Evolutionary conservation across 768 basidiomycete species (phyloP), one percentile per base, ranked within the genome.

Genomic region (Boletus insuetus): DNA sequence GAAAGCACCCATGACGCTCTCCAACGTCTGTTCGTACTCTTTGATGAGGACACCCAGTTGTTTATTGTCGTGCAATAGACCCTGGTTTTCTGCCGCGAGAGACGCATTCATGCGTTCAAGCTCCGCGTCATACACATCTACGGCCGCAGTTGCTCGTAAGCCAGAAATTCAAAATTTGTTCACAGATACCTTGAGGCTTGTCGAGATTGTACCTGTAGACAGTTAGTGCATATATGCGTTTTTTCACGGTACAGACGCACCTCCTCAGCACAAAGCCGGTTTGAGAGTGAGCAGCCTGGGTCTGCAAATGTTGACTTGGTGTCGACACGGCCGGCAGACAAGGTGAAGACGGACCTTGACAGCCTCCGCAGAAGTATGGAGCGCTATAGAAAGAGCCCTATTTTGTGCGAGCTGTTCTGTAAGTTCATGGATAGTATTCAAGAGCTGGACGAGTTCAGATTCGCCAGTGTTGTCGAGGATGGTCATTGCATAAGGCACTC

Each of bases 11-110:
- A 99, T 99, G 42, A 98, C 84, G 8, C 82, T 90, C 72, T 99
- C 97, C 32, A 99, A 75, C 1, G 96, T 98, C 66, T 92, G 89
- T 69, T 99, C 97, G 66, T 97, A 98, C 69, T 99, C 97, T 64
- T 94, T 94, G 64, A 98, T 87, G 50, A 99, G 77, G 6, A 81
- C 76, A 60, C 87, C 91, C 32, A 99, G 79, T 63, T 98, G 96
- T 69, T 97, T 96, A 77, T 98, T 99, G 74, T 98, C 97, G 62
- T 96, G 83, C 64, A 91, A 83, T 41, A 99, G 76, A 7, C 76
- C 73, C 62, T 89, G 87, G 68, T 98, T 99, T 70, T 99, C 95
- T 22, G 81, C 73, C 6, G 81, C 74, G 64, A 98, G 86, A 46
- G 83, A 78, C 5, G 79, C 72, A 60, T 94, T 95, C 86, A 97